Evolutionary conservation across 1,284 basidiomycete species (phyloP), one percentile per base, ranked within the genome.

Genomic region (Athelia psychrophila): DNA sequence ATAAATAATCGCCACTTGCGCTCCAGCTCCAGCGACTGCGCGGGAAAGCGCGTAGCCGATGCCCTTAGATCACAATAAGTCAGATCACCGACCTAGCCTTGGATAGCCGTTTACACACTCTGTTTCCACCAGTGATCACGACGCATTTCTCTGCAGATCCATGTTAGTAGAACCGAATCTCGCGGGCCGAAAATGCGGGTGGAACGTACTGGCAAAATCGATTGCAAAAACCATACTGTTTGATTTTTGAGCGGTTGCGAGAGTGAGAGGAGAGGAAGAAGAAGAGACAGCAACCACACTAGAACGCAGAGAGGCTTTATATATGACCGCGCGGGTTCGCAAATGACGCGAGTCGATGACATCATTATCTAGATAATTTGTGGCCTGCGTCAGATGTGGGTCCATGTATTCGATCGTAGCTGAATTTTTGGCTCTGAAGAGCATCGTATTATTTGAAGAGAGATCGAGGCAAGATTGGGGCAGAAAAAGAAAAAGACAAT

Each of bases 1-100:
- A 61, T 75, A 77, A 30, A 79, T 71, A n/a, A 78, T 72, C 16
- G 71, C 77, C 3, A 79, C 73, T 27, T 64, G 64, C 0, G 67
- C 65, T 22, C 71, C 71, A 0, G 75, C 71, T 45, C 68, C 58
- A 9, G 76, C 76, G 51, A 77, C 67, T 3, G 75, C 73, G 42
- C 64, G 63, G 51, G 74, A 71, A 54, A 73, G 72, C 9, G 70
- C 77, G n/a, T 57, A 61, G 3, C 80, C 80, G 6, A 24, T 23
- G 44, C 44, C 19, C 23, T 22, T 22, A 10, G 44, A 27, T 23
- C 16, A 8, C 38, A 6, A 8, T 23, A 9, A 46, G 5, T 24
- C 44, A 18, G 6, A n/a, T 46, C 10, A 23, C 16, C 20, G n/a
- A 42, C 18, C 27, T 13, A 6, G 20, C 6, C 6, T n/a, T n/a